A percentile compares a stretch with the other conserved stretches of the same genome.
phyloP scores from a whole-genome alignment of 1,284 basidiomycete species.

The Tylopilus microsporus region DNA sequence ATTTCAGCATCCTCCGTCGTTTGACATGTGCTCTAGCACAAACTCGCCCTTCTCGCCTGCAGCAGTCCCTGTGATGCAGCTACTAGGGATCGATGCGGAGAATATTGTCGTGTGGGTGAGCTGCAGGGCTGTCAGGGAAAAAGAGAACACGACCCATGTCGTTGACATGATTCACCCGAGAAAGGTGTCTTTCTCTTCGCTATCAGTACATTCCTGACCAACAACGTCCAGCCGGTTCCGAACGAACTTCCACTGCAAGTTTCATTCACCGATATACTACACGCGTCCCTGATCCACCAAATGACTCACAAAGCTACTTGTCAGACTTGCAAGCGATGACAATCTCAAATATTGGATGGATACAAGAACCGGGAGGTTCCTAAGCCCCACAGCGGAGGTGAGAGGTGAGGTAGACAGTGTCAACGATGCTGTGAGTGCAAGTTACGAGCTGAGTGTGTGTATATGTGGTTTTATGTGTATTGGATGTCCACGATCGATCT shows the following conservation, averaged over 20 bases:
- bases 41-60: constrained; percentile 39
- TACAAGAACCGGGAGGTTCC: too few species aligned
- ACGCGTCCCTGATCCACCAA: too few species aligned
- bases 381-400: too few species aligned
- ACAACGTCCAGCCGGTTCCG: constrained; percentile 28
- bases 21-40: constrained; percentile 13
- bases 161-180: constrained; percentile 89
- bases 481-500: background rate
- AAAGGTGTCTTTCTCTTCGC: constrained; percentile 44
- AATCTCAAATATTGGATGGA: too few species aligned
- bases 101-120: constrained; percentile 71
- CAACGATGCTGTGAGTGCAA: too few species aligned
- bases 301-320: too few species aligned
- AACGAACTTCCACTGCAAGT: constrained; percentile 48
- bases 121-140: constrained; percentile 68
- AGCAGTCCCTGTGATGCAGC: too few species aligned
- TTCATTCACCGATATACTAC: constrained; percentile 67
- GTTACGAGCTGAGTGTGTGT: too few species aligned
- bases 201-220: background rate
- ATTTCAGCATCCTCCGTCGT: constrained; percentile 29
- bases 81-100: constrained; percentile 69
- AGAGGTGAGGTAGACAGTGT: too few species aligned
- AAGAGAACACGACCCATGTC: constrained; percentile 72
- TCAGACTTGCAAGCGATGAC: too few species aligned
- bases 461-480: too few species aligned